A percentile compares a stretch with the other conserved stretches of the same genome.
Evolutionary conservation across 768 basidiomycete species (phyloP).

Genomic region (Mycena sanguinolenta): DNA sequence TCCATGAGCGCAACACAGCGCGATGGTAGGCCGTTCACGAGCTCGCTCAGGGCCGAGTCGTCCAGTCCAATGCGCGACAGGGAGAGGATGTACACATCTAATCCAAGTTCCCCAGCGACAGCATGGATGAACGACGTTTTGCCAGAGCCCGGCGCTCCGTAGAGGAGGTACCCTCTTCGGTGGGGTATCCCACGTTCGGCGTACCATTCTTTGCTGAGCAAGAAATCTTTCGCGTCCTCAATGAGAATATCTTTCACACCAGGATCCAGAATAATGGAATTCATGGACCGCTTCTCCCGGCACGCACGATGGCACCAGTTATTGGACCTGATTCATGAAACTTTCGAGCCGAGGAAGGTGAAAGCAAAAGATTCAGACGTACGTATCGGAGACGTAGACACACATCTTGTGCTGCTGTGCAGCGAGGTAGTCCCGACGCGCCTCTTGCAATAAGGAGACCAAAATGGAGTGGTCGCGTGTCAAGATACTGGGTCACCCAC

Average conservation of each 20-base stretch:
- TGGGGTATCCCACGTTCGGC: constrained; percentile 65
- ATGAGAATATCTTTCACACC: constrained; percentile 70
- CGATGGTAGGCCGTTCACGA: constrained; percentile 67
- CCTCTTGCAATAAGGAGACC: constrained; percentile 56
- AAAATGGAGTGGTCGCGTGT: constrained; percentile 55
- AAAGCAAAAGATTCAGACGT: constrained; percentile 8
- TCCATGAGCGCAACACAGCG: constrained; percentile 77
- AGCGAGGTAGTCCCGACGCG: constrained; percentile 52
- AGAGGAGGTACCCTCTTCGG: constrained; percentile 42
- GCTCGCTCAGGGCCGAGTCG: constrained; percentile 64
- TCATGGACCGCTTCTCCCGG: constrained; percentile 67
- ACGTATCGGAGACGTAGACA: constrained; percentile 59
- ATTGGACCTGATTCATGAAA: constrained; percentile 38
- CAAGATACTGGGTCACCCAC: constrained; percentile 51
- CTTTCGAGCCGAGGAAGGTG: background rate
- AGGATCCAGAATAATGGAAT: constrained; percentile 71
- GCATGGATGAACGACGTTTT: constrained; percentile 80
- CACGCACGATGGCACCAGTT: constrained; percentile 65
- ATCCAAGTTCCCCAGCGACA: constrained; percentile 75
- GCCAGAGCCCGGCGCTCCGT: constrained; percentile 79
- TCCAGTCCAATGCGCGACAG: constrained; percentile 70
- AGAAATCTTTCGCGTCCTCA: constrained; percentile 72
- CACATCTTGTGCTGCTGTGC: constrained; percentile 56
- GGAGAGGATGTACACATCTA: constrained; percentile 77
- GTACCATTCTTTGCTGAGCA: constrained; percentile 72